Evolutionary conservation across 371 early-diverging fungal species (phyloP).

Genomic region (Blyttiomyces sp.): DNA sequence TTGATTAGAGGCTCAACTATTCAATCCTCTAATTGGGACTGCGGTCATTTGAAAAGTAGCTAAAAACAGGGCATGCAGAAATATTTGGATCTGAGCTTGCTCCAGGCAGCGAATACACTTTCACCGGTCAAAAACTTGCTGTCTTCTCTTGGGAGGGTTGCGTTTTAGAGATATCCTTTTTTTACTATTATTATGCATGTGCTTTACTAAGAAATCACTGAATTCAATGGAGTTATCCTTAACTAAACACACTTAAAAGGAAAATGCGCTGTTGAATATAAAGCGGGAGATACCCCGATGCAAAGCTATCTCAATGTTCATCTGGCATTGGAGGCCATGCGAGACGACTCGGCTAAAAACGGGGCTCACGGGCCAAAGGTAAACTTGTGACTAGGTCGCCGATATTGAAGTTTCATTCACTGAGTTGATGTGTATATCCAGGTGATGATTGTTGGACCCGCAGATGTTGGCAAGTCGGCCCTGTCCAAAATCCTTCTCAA

Average conservation of each 20-base stretch:
- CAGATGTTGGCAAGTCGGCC: slow-evolving; percentile 89
- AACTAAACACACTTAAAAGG: slow-evolving; percentile 54
- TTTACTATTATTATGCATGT: slow-evolving; percentile 10
- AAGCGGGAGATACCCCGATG: slow-evolving; percentile 94
- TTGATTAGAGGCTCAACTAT: no score
- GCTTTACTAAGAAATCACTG: background rate
- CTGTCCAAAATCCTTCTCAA: slow-evolving; percentile 77
- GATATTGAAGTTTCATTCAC: no score
- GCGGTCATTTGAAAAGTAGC: slow-evolving; percentile 42
- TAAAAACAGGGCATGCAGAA: slow-evolving; percentile 80
- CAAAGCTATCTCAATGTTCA: slow-evolving; percentile 82
- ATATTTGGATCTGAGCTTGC: slow-evolving; percentile 85
- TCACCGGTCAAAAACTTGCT: slow-evolving; percentile 83
- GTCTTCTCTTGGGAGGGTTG: slow-evolving; percentile 94
- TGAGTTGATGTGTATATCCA: no score
- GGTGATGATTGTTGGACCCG: slow-evolving; percentile 85
- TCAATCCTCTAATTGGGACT: no score
- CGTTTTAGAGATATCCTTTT: slow-evolving; percentile 53
- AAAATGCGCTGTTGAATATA: slow-evolving; percentile 73
- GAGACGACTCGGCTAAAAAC: slow-evolving; percentile 48
- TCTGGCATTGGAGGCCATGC: slow-evolving; percentile 75
- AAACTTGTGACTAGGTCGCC: no score
- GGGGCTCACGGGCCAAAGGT: slow-evolving; percentile 67
- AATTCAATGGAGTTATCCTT: no score
- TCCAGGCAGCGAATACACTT: slow-evolving; percentile 65